Evolutionary conservation across 2,329 filamentous ascomycete genomes (phyloP).

Genomic region (Cercospora citrullina): DNA sequence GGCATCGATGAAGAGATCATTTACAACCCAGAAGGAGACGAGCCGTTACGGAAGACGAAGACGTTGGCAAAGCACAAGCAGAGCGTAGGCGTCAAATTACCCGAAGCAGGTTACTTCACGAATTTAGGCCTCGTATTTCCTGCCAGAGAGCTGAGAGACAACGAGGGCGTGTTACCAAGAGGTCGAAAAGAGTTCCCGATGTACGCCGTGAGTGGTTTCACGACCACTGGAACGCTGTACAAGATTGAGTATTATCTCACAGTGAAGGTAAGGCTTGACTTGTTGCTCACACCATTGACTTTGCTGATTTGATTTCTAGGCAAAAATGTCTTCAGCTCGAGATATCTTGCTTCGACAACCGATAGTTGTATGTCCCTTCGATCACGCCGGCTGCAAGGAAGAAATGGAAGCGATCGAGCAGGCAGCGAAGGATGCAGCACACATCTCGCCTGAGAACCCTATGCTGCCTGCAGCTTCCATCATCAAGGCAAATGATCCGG

Average conservation of each 20-base stretch:
- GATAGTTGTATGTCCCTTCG: constrained; percentile 92
- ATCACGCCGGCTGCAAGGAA: constrained; percentile 93
- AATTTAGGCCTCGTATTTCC: constrained; percentile 91
- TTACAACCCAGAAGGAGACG: constrained; percentile 86
- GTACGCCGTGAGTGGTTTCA: constrained; percentile 87
- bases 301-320: constrained; percentile 55
- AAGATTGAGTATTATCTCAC: constrained; percentile 97
- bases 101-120: constrained; percentile 88
- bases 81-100: constrained; percentile 76
- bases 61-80: constrained; percentile 82
- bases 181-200: constrained; percentile 85
- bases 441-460: constrained; percentile 84
- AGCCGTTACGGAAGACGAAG: constrained; percentile 82
- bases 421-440: constrained; percentile 86
- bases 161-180: constrained; percentile 81
- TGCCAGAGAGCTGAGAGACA: constrained; percentile 80
- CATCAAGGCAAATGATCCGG: constrained; percentile 72
- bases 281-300: background rate
- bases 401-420: constrained; percentile 99
- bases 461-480: constrained; percentile 87
- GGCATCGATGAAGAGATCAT: constrained; percentile 96
- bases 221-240: constrained; percentile 89
- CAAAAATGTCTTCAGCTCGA: constrained; percentile 79
- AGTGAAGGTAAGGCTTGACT: constrained; percentile 70
- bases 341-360: constrained; percentile 88